These are phyloP conservation scores for Tolypocladium sp. DNA, from an alignment of 2,329 filamentous ascomycete genomes.

Conservation along the genomic window DNA sequence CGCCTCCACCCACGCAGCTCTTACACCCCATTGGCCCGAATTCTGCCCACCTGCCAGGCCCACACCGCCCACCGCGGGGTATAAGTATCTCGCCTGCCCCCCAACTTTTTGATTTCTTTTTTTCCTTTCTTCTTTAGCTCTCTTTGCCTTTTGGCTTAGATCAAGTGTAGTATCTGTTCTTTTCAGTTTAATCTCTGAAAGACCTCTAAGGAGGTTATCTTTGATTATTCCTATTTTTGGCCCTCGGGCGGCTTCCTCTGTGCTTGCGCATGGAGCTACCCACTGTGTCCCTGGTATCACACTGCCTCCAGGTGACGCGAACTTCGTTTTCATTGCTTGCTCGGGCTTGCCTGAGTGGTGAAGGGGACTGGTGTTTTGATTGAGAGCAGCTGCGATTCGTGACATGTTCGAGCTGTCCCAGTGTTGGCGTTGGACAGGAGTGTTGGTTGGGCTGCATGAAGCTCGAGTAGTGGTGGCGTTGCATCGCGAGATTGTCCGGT, in stretches of 20 bases:
- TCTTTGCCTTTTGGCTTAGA: conserved; percentile 62
- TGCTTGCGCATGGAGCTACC: conserved; percentile 29
- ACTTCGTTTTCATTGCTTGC: conserved; percentile 27
- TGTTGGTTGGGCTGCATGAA: neutral
- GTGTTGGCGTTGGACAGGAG: neutral
- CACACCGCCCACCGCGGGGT: conserved; percentile 7
- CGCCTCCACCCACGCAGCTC: neutral
- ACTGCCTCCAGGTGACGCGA: conserved; percentile 36
- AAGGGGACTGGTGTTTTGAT: conserved; percentile 33
- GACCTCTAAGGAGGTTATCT: conserved; percentile 60
- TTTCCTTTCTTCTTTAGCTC: conserved; percentile 29
- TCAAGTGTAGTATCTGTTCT: conserved; percentile 96
- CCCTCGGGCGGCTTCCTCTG: conserved; percentile 24
- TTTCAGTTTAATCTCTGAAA: conserved; percentile 97
- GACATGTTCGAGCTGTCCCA: neutral
- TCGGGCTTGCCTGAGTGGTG: conserved; percentile 25
- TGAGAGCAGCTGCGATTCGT: too few species aligned
- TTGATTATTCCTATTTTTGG: conserved; percentile 70
- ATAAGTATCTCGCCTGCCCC: conserved; percentile 14
- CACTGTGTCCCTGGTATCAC: conserved; percentile 37
- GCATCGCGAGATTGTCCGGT: neutral
- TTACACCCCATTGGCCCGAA: neutral
- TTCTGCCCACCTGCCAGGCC: conserved; percentile 2
- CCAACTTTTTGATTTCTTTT: conserved; percentile 9
- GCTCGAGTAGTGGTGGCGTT: neutral